A percentile compares a stretch with the other conserved stretches of the same genome.
phyloP scores from a whole-genome alignment of 768 basidiomycete genomes.

The Dioszegia aurantiaca region DNA sequence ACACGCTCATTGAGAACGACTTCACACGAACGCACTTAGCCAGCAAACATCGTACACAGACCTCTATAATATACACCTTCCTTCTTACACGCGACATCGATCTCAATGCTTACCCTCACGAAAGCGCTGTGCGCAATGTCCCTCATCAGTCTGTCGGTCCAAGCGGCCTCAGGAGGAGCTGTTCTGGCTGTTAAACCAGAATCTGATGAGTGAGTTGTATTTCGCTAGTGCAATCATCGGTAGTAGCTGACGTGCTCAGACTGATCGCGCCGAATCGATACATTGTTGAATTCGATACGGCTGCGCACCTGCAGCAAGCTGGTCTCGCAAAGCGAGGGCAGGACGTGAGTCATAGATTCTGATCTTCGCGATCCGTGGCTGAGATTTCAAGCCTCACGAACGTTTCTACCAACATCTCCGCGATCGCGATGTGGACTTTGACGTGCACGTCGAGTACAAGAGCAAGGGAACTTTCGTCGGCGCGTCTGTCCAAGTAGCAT shows the following conservation, averaged over 20 bases:
- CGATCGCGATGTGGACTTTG: slow-evolving; percentile 35
- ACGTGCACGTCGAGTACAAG: slow-evolving; percentile 55
- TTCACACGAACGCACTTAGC: no score
- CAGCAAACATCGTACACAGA: neutral
- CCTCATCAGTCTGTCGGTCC: neutral
- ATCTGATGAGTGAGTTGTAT: slow-evolving; percentile 10
- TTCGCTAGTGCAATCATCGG: neutral
- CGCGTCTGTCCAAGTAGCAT: slow-evolving; percentile 58
- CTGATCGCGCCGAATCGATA: slow-evolving; percentile 57
- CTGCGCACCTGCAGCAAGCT: slow-evolving; percentile 26
- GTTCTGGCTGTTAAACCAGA: slow-evolving; percentile 4
- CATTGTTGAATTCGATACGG: slow-evolving; percentile 61
- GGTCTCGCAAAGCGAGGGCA: slow-evolving; percentile 22
- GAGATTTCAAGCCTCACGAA: slow-evolving; percentile 56
- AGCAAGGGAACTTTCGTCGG: slow-evolving; percentile 60
- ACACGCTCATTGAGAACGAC: neutral
- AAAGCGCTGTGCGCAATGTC: slow-evolving; percentile 11
- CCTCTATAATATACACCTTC: neutral
- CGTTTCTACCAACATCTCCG: slow-evolving; percentile 55
- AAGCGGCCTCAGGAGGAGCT: slow-evolving; percentile 5
- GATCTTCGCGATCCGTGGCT: no score
- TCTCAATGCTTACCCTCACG: neutral
- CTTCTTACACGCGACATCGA: no score
- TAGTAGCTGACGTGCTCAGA: slow-evolving; percentile 2
- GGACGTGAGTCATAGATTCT: slow-evolving; percentile 3